A percentile compares a stretch with the other conserved stretches of the same genome.
These are phyloP conservation scores for Cryphonectria nitschkei DNA, from an alignment of 2,329 filamentous ascomycete genomes.

Conservation along the genomic window DNA sequence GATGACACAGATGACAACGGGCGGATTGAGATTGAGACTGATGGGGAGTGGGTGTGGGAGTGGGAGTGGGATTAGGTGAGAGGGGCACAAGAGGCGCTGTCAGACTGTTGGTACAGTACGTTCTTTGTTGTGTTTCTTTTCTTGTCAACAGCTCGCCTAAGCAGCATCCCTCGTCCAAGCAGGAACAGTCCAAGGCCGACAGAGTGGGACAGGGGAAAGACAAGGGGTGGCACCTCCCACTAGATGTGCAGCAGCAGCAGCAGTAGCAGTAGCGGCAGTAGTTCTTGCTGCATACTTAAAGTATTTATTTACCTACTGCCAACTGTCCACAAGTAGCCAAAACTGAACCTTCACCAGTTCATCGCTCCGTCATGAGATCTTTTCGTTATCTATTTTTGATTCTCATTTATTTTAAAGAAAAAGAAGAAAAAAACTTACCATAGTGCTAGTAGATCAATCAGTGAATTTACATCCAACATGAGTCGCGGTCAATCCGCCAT, in stretches of 20 bases:
- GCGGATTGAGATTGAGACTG: neutral
- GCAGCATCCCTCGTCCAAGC: neutral
- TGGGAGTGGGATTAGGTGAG: neutral
- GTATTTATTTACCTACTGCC: no score
- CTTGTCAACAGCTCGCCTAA: neutral
- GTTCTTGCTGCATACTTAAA: neutral
- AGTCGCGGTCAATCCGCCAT: neutral
- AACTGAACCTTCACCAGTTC: neutral
- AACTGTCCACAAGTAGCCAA: neutral
- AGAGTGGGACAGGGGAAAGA: neutral
- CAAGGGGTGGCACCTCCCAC: neutral
- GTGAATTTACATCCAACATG: neutral
- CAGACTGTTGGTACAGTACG: slow-evolving; percentile 3
- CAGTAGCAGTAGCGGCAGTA: neutral
- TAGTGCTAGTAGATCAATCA: neutral
- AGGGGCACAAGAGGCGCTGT: neutral
- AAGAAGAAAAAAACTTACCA: no score
- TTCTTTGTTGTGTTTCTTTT: neutral
- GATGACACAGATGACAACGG: neutral
- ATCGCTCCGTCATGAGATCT: neutral
- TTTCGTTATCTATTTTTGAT: no score
- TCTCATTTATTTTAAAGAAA: no score
- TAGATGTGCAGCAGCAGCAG: neutral
- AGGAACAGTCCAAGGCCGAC: neutral
- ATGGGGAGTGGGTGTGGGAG: neutral